Evolutionary conservation across 495 filamentous ascomycete genomes (phyloP), one percentile per base, ranked within the genome.

Genomic region (Trypethelium eluteriae): DNA sequence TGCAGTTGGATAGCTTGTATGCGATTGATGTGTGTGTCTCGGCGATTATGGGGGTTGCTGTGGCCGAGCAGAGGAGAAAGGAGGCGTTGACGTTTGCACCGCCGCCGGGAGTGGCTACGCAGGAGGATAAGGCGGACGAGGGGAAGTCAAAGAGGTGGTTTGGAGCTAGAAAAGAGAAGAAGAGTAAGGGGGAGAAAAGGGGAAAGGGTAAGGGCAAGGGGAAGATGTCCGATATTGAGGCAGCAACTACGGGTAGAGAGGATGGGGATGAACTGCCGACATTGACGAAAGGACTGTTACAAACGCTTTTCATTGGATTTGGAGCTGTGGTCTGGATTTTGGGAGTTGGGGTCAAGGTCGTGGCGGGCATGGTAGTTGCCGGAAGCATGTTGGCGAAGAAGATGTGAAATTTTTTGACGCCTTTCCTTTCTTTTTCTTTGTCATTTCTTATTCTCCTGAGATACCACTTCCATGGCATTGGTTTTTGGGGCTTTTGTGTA

Each of bases 1-100:
- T 75, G 4, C 79, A 76, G 5, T 78, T 85, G 34, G 79, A 79
- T 2, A 86, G 85, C 47, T 81, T 90, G 47, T 92, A 91, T 71
- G 79, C 90, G 3, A 82, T 92, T n/a, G 90, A 93, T 73, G 89
- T 90, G 0, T 81, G 84, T 2, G 81, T 90, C 9, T 82, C 85
- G 2, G 88, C 89, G 0, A 78, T 92, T 14, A 73, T 92, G 39
- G 79, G 89, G 12, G 88, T 93, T 32, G 88, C 88, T 0, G 71
- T 77, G 35, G 71, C 76, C 3, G 76, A 78, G 69, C 65, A 16
- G 50, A 61, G 64, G 49, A 32, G 67, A 16, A 16, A 32, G 32
- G 46, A 49, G 39, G 46, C 63, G 44, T 38, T 65, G 63, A 38
- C 39, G 63, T 49, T 38, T 44, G 46, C 46, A 34, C 35, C n/a